phyloP scores from a whole-genome alignment of 495 filamentous ascomycete genomes.

The Aspergillus olivimuriae region DNA sequence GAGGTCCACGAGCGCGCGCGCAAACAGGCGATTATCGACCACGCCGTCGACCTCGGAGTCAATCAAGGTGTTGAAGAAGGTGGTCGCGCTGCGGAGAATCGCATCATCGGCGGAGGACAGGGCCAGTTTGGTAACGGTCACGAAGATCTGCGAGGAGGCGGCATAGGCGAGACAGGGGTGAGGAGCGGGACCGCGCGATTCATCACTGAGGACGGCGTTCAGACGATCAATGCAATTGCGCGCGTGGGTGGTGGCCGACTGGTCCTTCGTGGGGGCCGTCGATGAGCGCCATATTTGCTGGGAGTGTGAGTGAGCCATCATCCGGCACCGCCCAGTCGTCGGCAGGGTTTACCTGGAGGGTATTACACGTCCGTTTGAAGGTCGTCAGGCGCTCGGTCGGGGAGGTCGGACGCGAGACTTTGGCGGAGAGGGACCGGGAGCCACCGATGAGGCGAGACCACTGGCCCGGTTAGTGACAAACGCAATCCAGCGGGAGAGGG shows the following conservation, averaged over 20 bases:
- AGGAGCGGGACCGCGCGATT: conserved; percentile 77
- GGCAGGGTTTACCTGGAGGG: conserved; percentile 76
- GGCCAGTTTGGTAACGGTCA: conserved; percentile 79
- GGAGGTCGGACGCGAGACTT: conserved; percentile 60
- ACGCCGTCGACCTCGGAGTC: conserved; percentile 95
- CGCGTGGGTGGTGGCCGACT: conserved; percentile 41
- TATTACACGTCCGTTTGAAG: conserved; percentile 83
- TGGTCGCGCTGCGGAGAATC: conserved; percentile 73
- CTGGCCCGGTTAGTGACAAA: too few species aligned
- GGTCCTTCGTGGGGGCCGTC: conserved; percentile 44
- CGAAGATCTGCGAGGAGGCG: conserved; percentile 77
- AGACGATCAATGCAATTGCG: conserved; percentile 57
- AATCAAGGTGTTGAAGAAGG: conserved; percentile 80
- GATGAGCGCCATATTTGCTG: conserved; percentile 77
- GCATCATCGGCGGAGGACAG: conserved; percentile 69
- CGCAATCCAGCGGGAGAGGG: neutral
- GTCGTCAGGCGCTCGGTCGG: conserved; percentile 80
- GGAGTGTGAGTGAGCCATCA: conserved; percentile 1
- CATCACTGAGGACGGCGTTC: conserved; percentile 76
- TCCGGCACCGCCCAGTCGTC: conserved; percentile 6
- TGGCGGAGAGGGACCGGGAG: conserved; percentile 56
- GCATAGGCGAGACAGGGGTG: conserved; percentile 85
- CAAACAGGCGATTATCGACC: conserved; percentile 76
- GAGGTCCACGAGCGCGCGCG: conserved; percentile 74
- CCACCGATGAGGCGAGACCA: conserved; percentile 89